Evolutionary conservation across 2,329 filamentous ascomycete genomes (phyloP), one percentile per base, ranked within the genome.

Genomic region (Akanthomyces muscarius): DNA sequence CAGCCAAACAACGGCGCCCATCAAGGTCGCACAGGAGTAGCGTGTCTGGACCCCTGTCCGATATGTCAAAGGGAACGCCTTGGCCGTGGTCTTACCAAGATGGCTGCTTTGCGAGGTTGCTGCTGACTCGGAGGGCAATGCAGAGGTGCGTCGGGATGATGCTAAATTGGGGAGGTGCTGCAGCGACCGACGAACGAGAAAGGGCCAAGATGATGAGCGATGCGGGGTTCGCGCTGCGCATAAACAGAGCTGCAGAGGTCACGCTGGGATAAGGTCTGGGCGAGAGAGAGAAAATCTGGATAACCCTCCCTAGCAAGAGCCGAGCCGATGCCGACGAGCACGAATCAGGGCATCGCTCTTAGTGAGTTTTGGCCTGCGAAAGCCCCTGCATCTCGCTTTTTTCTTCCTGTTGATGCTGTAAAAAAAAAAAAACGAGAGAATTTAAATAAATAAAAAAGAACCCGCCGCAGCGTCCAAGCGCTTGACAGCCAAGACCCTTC

Each of bases 321-420:
- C 41, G 54, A 56, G 53, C 53, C 38, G 42, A 57, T 57, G 28
- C 41, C 54, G 53, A 56, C 23, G 33, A 5, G 41, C 41, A 30
- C 54, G 25, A 33, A 47, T 57, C 51, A 54, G 51, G 51, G 21
- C n/a, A 30, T n/a, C 25, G 30, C 16, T 51, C 36, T 54, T 25
- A 25, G n/a, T 18, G 51, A 54, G 50, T n/a, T 36, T 36, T 13
- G 10, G 21, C 45, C 23, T 48, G 45, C 5, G 21, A 4, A 21
- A 53, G 50, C 50, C 50, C 50, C 50, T 53, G 50, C 50, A 38
- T 36, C 28, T 23, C 18, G 14, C 30, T 6, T n/a, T 53, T 33
- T 18, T 30, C 28, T 16, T 33, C 25, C 16, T 36, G n/a, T 41
- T 23, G 21, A 5, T 16, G 38, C 5, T 16, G 38, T 16, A 41